phyloP scores from a whole-genome alignment of 257 asterid species.

The Leonotis leonurus region DNA sequence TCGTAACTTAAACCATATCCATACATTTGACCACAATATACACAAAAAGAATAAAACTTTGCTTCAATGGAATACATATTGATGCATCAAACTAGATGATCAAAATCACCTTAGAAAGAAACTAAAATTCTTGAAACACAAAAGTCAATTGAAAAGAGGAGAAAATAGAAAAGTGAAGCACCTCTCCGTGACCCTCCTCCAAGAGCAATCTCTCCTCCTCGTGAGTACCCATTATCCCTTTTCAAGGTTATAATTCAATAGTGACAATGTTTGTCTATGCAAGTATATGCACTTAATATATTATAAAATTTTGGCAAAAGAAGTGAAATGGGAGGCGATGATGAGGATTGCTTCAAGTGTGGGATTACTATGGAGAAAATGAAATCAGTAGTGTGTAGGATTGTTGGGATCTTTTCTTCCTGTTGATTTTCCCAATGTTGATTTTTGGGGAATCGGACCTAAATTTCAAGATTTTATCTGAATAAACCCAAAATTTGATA shows the following conservation, averaged over 20 bases:
- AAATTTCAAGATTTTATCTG: neutral
- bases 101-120: too few relatives aligned
- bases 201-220: constrained; percentile 60
- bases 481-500: too few relatives aligned
- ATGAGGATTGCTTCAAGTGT: neutral
- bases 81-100: neutral
- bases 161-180: neutral
- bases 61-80: neutral
- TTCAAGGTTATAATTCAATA: neutral
- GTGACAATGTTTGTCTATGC: too few relatives aligned
- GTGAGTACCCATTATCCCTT: constrained; percentile 41
- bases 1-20: neutral
- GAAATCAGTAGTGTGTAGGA: neutral
- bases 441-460: neutral
- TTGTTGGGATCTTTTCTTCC: neutral
- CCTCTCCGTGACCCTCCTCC: constrained; percentile 62
- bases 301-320: neutral
- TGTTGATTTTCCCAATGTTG: neutral
- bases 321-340: too few relatives aligned
- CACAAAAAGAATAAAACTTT: neutral
- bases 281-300: neutral
- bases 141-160: neutral
- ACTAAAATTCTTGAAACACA: neutral
- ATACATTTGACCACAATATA: neutral
- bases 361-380: neutral